These are phyloP conservation scores for Candida easanensis DNA, from an alignment of 805 yeast genomes.

Conservation along the genomic window DNA sequence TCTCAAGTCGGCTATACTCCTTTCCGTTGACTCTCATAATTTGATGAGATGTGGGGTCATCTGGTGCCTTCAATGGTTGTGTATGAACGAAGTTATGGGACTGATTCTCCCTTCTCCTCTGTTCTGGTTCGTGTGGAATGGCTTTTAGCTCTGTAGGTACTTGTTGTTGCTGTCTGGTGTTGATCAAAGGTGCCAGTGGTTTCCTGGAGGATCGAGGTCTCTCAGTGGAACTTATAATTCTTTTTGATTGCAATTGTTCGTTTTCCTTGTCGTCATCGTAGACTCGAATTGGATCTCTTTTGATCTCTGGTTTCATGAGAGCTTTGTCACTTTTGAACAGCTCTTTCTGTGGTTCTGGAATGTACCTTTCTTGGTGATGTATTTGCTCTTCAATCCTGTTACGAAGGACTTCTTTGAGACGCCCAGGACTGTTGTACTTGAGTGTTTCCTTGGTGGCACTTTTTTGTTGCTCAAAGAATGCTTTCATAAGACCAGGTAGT, in stretches of 20 bases:
- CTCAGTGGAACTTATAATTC: slow-evolving; percentile 5
- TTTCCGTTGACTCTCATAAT: slow-evolving; percentile 50
- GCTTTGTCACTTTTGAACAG: slow-evolving; percentile 9
- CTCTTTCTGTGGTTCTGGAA: slow-evolving; percentile 18
- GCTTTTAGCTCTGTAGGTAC: slow-evolving; percentile 8
- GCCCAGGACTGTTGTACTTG: slow-evolving; percentile 23
- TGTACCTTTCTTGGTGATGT: slow-evolving; percentile 19
- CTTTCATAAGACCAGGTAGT: slow-evolving; percentile 34
- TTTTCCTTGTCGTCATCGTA: slow-evolving; percentile 17
- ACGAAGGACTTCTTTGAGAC: slow-evolving; percentile 22
- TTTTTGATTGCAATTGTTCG: not conserved
- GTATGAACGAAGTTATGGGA: slow-evolving; percentile 20
- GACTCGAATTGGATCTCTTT: slow-evolving; percentile 4
- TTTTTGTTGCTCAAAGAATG: slow-evolving; percentile 37
- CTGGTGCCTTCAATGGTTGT: slow-evolving; percentile 26
- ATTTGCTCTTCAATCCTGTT: slow-evolving; percentile 26
- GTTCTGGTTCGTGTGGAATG: slow-evolving; percentile 1
- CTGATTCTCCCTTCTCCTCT: slow-evolving; percentile 8
- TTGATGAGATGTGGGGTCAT: slow-evolving; percentile 19
- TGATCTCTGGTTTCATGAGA: not conserved
- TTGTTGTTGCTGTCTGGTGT: slow-evolving; percentile 11
- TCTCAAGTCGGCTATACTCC: slow-evolving; percentile 70
- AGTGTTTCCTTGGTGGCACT: slow-evolving; percentile 29
- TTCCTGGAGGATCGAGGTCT: slow-evolving; percentile 13
- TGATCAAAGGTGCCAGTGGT: slow-evolving; percentile 21